phyloP scores from a whole-genome alignment of 805 yeast species.

The Metschnikowia drakensbergensis region DNA sequence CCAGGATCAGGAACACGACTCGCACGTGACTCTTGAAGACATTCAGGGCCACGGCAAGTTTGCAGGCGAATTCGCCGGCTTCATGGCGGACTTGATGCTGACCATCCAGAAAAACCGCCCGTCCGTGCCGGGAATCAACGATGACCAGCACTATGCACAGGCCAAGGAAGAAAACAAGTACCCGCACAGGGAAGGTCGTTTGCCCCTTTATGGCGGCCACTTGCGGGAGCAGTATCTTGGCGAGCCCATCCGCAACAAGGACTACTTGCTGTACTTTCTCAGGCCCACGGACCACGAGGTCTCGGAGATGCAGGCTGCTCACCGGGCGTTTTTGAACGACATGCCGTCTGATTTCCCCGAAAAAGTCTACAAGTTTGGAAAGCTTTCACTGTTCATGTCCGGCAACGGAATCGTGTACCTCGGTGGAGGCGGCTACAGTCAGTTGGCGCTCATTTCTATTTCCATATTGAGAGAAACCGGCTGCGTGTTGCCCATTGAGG shows the following conservation, averaged over 20 bases:
- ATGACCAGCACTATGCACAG: constrained; percentile 26
- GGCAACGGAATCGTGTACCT: constrained; percentile 41
- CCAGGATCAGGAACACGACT: not conserved
- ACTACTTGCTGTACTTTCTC: constrained; percentile 22
- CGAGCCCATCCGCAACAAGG: constrained; percentile 29
- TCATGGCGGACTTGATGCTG: constrained; percentile 21
- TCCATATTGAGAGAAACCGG: constrained; percentile 33
- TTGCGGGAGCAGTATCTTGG: constrained; percentile 28
- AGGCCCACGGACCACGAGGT: constrained; percentile 21
- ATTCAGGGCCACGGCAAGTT: constrained; percentile 10
- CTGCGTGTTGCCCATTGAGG: constrained; percentile 35
- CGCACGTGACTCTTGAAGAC: not conserved
- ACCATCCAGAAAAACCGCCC: constrained; percentile 23
- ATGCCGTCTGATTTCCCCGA: constrained; percentile 25
- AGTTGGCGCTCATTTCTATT: constrained; percentile 32
- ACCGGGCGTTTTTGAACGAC: constrained; percentile 18
- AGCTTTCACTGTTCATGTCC: constrained; percentile 22
- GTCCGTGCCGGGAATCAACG: constrained; percentile 19
- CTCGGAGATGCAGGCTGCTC: constrained; percentile 20
- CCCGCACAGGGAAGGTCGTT: constrained; percentile 24
- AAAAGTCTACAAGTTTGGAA: constrained; percentile 19
- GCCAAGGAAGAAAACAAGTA: constrained; percentile 17
- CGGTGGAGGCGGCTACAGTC: constrained; percentile 36
- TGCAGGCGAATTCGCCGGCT: constrained; percentile 15
- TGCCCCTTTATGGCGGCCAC: constrained; percentile 34